phyloP scores from a whole-genome alignment of 2,329 filamentous ascomycete species.

The Sporothrix curviconia region DNA sequence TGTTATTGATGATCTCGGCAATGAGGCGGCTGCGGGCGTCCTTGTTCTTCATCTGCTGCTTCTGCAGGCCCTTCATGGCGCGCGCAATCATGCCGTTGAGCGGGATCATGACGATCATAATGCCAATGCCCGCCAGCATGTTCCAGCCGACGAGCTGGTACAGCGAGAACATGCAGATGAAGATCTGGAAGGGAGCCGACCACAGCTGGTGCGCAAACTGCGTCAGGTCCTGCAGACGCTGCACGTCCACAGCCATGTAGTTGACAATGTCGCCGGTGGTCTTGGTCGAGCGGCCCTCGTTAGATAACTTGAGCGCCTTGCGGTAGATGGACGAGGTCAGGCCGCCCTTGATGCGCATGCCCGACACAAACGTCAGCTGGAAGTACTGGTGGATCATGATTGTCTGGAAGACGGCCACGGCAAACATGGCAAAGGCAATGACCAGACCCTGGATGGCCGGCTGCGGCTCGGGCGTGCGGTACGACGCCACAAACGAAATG shows the following conservation, averaged over 20 bases:
- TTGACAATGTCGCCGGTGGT: slow-evolving; percentile 98
- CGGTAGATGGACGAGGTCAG: slow-evolving; percentile 86
- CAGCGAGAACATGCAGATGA: slow-evolving; percentile 88
- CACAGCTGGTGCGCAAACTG: slow-evolving; percentile 94
- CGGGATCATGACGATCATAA: slow-evolving; percentile 97
- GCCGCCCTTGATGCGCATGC: slow-evolving; percentile 92
- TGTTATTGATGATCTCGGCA: slow-evolving; percentile 97
- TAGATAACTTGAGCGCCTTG: slow-evolving; percentile 84
- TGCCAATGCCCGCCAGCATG: slow-evolving; percentile 90
- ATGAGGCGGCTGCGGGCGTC: slow-evolving; percentile 87
- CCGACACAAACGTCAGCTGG: slow-evolving; percentile 86
- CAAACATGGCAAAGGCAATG: slow-evolving; percentile 89
- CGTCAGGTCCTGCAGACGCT: slow-evolving; percentile 86
- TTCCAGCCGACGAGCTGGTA: slow-evolving; percentile 92
- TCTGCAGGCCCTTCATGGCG: slow-evolving; percentile 90
- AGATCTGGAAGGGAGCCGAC: slow-evolving; percentile 96
- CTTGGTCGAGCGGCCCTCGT: slow-evolving; percentile 82
- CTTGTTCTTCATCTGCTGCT: slow-evolving; percentile 98
- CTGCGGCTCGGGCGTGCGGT: slow-evolving; percentile 56
- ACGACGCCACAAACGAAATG: slow-evolving; percentile 79
- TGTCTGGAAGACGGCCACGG: slow-evolving; percentile 78
- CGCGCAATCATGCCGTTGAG: slow-evolving; percentile 87
- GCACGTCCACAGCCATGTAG: slow-evolving; percentile 97
- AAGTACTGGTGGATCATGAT: slow-evolving; percentile 95
- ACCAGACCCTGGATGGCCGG: slow-evolving; percentile 77